These are phyloP conservation scores for Yamadazyma atlantica DNA, from an alignment of 1,139 yeast genomes.

Conservation along the genomic window DNA sequence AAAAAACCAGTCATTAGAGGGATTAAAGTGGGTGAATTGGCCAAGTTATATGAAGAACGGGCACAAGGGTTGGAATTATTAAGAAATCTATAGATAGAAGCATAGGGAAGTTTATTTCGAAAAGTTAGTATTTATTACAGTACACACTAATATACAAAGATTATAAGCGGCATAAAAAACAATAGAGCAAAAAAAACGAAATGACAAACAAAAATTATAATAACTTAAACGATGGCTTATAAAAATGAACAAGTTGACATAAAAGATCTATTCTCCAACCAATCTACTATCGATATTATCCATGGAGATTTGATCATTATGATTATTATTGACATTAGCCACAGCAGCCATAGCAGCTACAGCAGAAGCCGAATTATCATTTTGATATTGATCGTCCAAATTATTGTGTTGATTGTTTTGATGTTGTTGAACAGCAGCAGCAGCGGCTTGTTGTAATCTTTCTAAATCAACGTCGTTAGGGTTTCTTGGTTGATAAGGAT, in stretches of 20 bases:
- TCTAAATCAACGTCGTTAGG: conserved; percentile 16
- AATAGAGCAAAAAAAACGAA: conserved; percentile 1
- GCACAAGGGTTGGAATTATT: conserved; percentile 51
- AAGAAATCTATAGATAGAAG: conserved; percentile 19
- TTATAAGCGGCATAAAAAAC: conserved; percentile 3
- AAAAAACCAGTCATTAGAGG: conserved; percentile 53
- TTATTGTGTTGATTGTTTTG: conserved; percentile 18
- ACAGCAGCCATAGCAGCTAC: conserved; percentile 49
- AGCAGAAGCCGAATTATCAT: conserved; percentile 33
- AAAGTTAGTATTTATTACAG: neutral
- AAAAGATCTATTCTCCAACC: conserved; percentile 37
- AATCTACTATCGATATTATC: conserved; percentile 49
- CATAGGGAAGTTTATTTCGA: neutral
- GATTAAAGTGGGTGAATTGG: conserved; percentile 54
- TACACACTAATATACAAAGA: conserved; percentile 3
- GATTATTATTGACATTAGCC: conserved; percentile 27
- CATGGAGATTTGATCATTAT: conserved; percentile 40
- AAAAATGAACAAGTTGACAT: too few species aligned
- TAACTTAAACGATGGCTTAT: neutral
- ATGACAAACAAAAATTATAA: conserved; percentile 3
- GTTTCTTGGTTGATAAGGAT: conserved; percentile 11
- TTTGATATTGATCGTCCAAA: conserved; percentile 24
- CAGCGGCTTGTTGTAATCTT: conserved; percentile 24
- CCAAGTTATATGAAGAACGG: conserved; percentile 57
- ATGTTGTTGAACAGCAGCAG: conserved; percentile 36